Evolutionary conservation across 2,329 filamentous ascomycete species (phyloP), one percentile per base, ranked within the genome.

Genomic region (Fusarium sp.): DNA sequence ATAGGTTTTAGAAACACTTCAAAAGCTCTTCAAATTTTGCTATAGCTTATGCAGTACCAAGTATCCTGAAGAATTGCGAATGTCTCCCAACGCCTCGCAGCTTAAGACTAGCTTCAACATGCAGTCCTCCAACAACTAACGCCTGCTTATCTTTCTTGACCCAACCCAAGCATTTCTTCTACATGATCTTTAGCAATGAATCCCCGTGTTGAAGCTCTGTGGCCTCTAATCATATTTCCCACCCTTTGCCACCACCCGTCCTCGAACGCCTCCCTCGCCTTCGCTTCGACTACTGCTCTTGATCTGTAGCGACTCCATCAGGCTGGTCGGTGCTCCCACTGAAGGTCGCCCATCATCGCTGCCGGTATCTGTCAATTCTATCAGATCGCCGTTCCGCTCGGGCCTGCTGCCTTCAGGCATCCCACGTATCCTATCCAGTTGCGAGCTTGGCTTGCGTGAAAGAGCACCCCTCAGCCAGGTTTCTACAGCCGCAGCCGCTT

Each of bases 401-500:
- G 75, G 75, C 72, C 77, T 84, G 73, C 75, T 83, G 73, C 76
- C 71, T 18, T 66, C 70, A 68, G 75, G 75, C 72, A 76, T 83
- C 73, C 76, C 72, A 71, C 77, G 74, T 63, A 79, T 74, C 21
- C 81, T 81, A n/a, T 83, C 64, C 26, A 81, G 78, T 3, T 86
- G 85, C n/a, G 86, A 87, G 21, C 80, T 79, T 2, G 86, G 84
- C 7, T 87, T 84, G 75, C 90, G 91, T 8, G 86, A 84, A 63
- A 93, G 93, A 37, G 97, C 90, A 66, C 93, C 93, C 63, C 94
- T 86, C 62, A 98, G 84, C 94, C 96, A 99, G 2, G 91, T 92
- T 80, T 98, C 96, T 29, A 98, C 90, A 4, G 92, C 91, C 8
- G 93, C 92, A 2, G 94, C 94, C 12, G 97, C 91, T 68, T 94